Evolutionary conservation across 805 yeast genomes (phyloP).

Genomic region (Pichia eremophila): DNA sequence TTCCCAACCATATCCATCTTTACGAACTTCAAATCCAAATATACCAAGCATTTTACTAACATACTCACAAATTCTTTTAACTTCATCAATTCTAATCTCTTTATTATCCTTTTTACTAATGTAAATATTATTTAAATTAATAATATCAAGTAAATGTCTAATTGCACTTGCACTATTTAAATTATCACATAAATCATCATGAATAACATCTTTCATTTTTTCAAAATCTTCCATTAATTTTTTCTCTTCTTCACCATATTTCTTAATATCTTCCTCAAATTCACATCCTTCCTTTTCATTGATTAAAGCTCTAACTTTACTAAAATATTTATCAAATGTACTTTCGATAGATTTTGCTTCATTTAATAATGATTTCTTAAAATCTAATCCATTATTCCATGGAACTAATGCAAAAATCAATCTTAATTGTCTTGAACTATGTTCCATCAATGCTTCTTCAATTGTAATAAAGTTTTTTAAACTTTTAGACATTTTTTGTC

Average conservation of each 20-base stretch:
- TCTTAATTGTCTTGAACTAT: slow-evolving; percentile 74
- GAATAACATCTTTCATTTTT: slow-evolving; percentile 52
- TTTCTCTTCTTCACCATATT: slow-evolving; percentile 46
- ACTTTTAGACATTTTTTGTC: slow-evolving; percentile 95
- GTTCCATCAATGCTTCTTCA: slow-evolving; percentile 71
- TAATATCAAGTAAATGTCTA: slow-evolving; percentile 54
- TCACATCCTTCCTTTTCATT: slow-evolving; percentile 39
- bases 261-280: slow-evolving; percentile 49
- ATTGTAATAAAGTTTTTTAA: slow-evolving; percentile 92
- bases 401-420: slow-evolving; percentile 83
- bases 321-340: slow-evolving; percentile 72
- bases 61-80: slow-evolving; percentile 56
- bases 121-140: slow-evolving; percentile 65
- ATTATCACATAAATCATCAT: slow-evolving; percentile 81
- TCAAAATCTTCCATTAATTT: slow-evolving; percentile 32
- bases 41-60: slow-evolving; percentile 60
- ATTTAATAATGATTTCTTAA: slow-evolving; percentile 67
- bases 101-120: slow-evolving; percentile 44
- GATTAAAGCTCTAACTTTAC: slow-evolving; percentile 73
- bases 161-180: slow-evolving; percentile 71
- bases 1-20: slow-evolving; percentile 80
- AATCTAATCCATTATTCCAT: slow-evolving; percentile 91
- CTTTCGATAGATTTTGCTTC: slow-evolving; percentile 76
- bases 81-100: slow-evolving; percentile 53
- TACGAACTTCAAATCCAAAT: slow-evolving; percentile 67